These are phyloP conservation scores for Crucihimalaya himalaica DNA, from an alignment of 345 rosid genomes.

Conservation along the genomic window DNA sequence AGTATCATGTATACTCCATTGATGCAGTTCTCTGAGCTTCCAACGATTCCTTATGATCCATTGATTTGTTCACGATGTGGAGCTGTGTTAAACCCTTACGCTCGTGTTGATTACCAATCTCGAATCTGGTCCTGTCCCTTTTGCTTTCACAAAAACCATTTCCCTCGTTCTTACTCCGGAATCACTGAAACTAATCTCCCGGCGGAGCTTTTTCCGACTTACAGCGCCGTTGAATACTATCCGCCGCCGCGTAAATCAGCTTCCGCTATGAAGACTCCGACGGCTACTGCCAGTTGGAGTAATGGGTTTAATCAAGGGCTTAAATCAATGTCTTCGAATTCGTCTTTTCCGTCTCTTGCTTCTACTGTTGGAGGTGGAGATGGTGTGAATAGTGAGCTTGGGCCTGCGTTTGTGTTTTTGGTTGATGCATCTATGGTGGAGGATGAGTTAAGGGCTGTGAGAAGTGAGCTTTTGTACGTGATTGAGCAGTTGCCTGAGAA, in stretches of 20 bases:
- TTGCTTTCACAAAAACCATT: slow-evolving; percentile 60
- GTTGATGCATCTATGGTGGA: slow-evolving; percentile 69
- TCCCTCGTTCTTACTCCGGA: slow-evolving; percentile 77
- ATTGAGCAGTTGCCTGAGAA: slow-evolving; percentile 84
- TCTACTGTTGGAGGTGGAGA: slow-evolving; percentile 41
- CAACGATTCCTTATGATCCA: slow-evolving; percentile 83
- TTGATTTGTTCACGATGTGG: slow-evolving; percentile 66
- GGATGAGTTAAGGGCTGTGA: slow-evolving; percentile 73
- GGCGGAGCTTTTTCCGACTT: slow-evolving; percentile 96
- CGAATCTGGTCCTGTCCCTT: slow-evolving; percentile 93
- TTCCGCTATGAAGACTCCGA: background rate
- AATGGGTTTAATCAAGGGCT: slow-evolving; percentile 35
- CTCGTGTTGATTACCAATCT: slow-evolving; percentile 84
- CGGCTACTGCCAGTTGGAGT: slow-evolving; percentile 17
- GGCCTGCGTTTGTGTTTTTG: slow-evolving; percentile 89
- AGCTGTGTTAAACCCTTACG: slow-evolving; percentile 83
- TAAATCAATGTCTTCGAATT: slow-evolving; percentile 50
- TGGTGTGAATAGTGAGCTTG: slow-evolving; percentile 37
- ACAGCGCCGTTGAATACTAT: slow-evolving; percentile 77
- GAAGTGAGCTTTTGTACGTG: slow-evolving; percentile 69
- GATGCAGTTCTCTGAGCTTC: slow-evolving; percentile 80
- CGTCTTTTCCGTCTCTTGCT: slow-evolving; percentile 51
- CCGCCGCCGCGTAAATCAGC: slow-evolving; percentile 32
- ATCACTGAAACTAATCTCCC: slow-evolving; percentile 83
- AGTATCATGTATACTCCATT: slow-evolving; percentile 84